phyloP scores from a whole-genome alignment of 2,329 filamentous ascomycete species.

The Ophioceras dolichostomum region DNA sequence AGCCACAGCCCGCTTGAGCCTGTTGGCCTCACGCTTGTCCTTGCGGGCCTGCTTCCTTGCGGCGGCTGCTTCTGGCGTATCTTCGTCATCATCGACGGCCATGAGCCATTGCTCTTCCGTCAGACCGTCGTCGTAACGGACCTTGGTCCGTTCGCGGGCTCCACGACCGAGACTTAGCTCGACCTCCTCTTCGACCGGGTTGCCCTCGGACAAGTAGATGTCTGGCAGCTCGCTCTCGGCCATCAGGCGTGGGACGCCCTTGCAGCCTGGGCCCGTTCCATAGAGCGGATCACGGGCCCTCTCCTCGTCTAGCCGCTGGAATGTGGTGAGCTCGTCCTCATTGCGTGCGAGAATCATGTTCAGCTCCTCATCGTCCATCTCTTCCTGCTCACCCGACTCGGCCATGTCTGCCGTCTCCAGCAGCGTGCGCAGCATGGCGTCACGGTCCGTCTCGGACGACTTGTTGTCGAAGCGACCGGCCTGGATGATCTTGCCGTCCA shows the following conservation, averaged over 20 bases:
- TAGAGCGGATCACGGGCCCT: slow-evolving; percentile 56
- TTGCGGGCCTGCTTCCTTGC: slow-evolving; percentile 79
- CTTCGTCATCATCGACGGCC: slow-evolving; percentile 93
- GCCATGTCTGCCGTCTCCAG: slow-evolving; percentile 70
- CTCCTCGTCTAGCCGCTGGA: slow-evolving; percentile 75
- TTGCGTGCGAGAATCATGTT: slow-evolving; percentile 88
- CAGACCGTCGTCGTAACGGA: slow-evolving; percentile 92
- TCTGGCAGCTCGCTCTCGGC: slow-evolving; percentile 81
- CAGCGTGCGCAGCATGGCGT: slow-evolving; percentile 88
- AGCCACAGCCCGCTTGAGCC: slow-evolving; percentile 42
- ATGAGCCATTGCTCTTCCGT: slow-evolving; percentile 99
- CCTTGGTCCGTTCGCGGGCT: slow-evolving; percentile 85
- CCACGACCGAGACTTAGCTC: slow-evolving; percentile 72
- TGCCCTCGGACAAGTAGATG: slow-evolving; percentile 82
- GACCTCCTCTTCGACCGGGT: slow-evolving; percentile 68
- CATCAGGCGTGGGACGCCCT: slow-evolving; percentile 67
- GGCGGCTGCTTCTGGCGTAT: slow-evolving; percentile 84
- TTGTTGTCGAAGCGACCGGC: slow-evolving; percentile 99
- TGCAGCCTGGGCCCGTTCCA: slow-evolving; percentile 51
- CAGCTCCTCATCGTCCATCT: slow-evolving; percentile 97
- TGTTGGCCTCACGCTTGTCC: slow-evolving; percentile 67
- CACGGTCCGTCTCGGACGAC: slow-evolving; percentile 94
- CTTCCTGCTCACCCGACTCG: slow-evolving; percentile 66
- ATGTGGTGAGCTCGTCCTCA: slow-evolving; percentile 64
- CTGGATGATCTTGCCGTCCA: slow-evolving; percentile 99